phyloP scores from a whole-genome alignment of 2,329 filamentous ascomycete species.

The Plectosphaerella plurivora region DNA sequence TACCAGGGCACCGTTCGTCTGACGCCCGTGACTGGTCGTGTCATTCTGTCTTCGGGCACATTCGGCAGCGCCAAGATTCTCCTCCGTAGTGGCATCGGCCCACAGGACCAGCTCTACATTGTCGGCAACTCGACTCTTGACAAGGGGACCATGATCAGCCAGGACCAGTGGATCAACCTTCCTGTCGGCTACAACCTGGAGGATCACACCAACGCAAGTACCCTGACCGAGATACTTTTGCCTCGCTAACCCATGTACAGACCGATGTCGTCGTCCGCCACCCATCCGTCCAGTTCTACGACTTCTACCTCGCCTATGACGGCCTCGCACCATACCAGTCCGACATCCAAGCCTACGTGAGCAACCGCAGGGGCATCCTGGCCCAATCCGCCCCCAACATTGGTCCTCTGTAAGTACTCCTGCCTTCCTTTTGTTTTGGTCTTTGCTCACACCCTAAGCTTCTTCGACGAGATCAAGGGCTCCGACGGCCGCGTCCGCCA shows the following conservation, averaged over 20 bases:
- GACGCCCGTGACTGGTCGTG: slow-evolving; percentile 54
- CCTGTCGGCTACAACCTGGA: slow-evolving; percentile 57
- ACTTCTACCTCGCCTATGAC: slow-evolving; percentile 60
- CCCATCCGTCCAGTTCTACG: slow-evolving; percentile 49
- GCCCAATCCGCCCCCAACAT: slow-evolving; percentile 64
- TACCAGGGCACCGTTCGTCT: slow-evolving; percentile 57
- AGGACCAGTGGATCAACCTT: slow-evolving; percentile 50
- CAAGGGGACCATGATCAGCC: slow-evolving; percentile 44
- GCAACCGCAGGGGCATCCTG: slow-evolving; percentile 52
- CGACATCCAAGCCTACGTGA: slow-evolving; percentile 40
- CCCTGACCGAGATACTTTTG: not conserved
- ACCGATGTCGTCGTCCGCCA: slow-evolving; percentile 42
- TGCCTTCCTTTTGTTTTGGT: not conserved
- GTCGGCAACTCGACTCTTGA: slow-evolving; percentile 43
- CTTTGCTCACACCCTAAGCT: slow-evolving; percentile 31
- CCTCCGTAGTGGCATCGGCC: slow-evolving; percentile 64
- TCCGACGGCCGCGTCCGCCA: slow-evolving; percentile 58
- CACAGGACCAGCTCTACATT: slow-evolving; percentile 50
- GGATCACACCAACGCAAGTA: slow-evolving; percentile 45
- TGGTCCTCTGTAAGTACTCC: slow-evolving; percentile 44
- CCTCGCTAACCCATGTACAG: slow-evolving; percentile 15
- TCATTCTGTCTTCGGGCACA: slow-evolving; percentile 63
- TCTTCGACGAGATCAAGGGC: slow-evolving; percentile 48
- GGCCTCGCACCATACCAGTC: slow-evolving; percentile 29
- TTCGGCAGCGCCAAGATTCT: slow-evolving; percentile 69